Evolutionary conservation across 2,329 filamentous ascomycete species (phyloP).

Genomic region (Cercospora citrullina): DNA sequence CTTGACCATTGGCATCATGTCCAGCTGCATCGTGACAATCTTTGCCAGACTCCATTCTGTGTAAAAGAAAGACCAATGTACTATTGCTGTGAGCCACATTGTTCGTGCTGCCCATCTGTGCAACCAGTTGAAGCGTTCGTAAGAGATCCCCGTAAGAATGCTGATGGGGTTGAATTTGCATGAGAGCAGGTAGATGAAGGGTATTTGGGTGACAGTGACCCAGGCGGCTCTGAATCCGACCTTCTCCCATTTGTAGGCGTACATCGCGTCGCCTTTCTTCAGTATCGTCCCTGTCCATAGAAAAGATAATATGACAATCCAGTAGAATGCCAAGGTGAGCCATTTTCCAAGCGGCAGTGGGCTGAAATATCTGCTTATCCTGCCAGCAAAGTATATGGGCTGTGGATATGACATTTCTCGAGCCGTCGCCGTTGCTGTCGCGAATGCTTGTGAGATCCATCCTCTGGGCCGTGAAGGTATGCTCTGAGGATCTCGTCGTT

Average conservation of each 20-base stretch:
- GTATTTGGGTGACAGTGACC: constrained; percentile 65
- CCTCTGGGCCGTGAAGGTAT: constrained; percentile 31
- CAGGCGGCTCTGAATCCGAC: constrained; percentile 68
- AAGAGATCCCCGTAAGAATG: constrained; percentile 49
- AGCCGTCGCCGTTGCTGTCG: constrained; percentile 31
- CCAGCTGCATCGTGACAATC: constrained; percentile 52
- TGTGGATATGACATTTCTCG: constrained; percentile 36
- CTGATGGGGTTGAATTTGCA: constrained; percentile 50
- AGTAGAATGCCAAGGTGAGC: constrained; percentile 35
- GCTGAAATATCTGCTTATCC: constrained; percentile 35
- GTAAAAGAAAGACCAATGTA: constrained; percentile 59
- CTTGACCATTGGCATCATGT: constrained; percentile 51
- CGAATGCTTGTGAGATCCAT: constrained; percentile 30
- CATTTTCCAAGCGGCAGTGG: constrained; percentile 37
- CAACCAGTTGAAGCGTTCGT: constrained; percentile 55
- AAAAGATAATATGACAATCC: constrained; percentile 34
- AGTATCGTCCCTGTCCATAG: constrained; percentile 37
- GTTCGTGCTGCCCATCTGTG: constrained; percentile 55
- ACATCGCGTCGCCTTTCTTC: constrained; percentile 29
- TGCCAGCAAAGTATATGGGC: constrained; percentile 35
- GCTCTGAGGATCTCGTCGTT: constrained; percentile 12
- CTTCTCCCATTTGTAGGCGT: constrained; percentile 52
- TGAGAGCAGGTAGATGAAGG: constrained; percentile 59
- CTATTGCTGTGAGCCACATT: constrained; percentile 54
- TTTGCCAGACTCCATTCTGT: constrained; percentile 54